A percentile compares a stretch with the other conserved stretches of the same genome.
Conservation (phyloP, 768 basidiomycete species). For the Kwoniella shandongensis region DNA sequence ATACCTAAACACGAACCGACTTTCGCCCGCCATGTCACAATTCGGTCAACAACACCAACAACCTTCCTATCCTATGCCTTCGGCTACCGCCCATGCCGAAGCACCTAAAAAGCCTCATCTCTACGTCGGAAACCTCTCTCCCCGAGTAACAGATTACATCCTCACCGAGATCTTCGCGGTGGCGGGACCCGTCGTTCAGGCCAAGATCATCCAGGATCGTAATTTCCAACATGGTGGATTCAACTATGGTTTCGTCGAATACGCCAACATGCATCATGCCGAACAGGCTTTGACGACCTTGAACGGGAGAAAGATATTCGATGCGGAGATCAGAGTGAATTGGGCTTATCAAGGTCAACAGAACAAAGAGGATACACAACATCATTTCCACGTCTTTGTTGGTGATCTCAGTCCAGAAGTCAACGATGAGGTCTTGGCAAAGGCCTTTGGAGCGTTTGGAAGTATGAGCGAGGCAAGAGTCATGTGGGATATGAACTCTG, state of each 20-base stretch:
- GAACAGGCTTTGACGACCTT: slow-evolving; percentile 98
- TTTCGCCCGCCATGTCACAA: neutral
- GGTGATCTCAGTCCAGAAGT: slow-evolving; percentile 99
- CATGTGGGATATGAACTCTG: slow-evolving; percentile 99
- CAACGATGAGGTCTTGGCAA: slow-evolving; percentile 92
- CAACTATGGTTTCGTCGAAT: slow-evolving; percentile 99
- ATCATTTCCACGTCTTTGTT: slow-evolving; percentile 97
- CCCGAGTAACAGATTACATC: slow-evolving; percentile 98
- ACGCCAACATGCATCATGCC: slow-evolving; percentile 96
- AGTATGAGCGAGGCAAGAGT: slow-evolving; percentile 95
- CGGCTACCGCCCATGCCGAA: slow-evolving; percentile 21
- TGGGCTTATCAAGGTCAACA: slow-evolving; percentile 99
- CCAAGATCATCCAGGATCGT: slow-evolving; percentile 99
- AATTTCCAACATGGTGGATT: slow-evolving; percentile 99
- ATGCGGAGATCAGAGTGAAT: slow-evolving; percentile 98
- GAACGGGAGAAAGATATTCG: slow-evolving; percentile 98
- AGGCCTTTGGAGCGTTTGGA: slow-evolving; percentile 96
- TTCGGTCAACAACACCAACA: slow-evolving; percentile 15
- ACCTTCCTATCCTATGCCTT: slow-evolving; percentile 5
- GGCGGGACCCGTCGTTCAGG: slow-evolving; percentile 87
- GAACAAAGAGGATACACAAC: slow-evolving; percentile 97
- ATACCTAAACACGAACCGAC: slow-evolving; percentile 13
- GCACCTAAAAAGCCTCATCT: slow-evolving; percentile 75
- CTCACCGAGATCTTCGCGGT: slow-evolving; percentile 70
- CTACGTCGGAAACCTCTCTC: slow-evolving; percentile 96